Percentiles rank a stretch among this genome's conserved stretches.
These are phyloP conservation scores for Penicillium vulpinum DNA, from an alignment of 2,329 filamentous ascomycete genomes.

Conservation along the genomic window DNA sequence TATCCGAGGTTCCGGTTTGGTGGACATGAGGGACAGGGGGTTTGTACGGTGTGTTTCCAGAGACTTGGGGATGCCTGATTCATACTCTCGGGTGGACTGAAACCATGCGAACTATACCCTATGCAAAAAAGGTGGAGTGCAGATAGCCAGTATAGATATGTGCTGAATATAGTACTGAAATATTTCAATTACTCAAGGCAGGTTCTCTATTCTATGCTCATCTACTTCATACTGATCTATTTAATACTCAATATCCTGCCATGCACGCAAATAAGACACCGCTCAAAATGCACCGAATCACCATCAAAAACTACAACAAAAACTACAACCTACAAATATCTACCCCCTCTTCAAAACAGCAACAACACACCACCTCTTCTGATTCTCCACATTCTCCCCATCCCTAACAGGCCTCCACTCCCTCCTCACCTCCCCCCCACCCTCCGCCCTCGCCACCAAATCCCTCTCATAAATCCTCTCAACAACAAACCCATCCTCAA, in stretches of 20 bases:
- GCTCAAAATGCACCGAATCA: neutral
- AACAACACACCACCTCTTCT: conserved; percentile 60
- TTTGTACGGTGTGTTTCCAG: conserved; percentile 81
- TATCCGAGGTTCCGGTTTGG: conserved; percentile 90
- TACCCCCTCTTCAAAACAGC: conserved; percentile 41
- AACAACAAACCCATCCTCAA: conserved; percentile 48
- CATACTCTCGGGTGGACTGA: neutral
- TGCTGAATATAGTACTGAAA: neutral
- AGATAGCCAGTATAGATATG: neutral
- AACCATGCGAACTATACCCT: neutral
- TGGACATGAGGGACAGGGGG: conserved; percentile 81
- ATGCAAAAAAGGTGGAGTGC: neutral
- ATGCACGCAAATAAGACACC: neutral
- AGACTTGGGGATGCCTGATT: conserved; percentile 38
- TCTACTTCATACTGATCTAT: neutral
- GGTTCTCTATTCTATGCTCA: neutral
- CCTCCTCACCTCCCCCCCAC: conserved; percentile 46
- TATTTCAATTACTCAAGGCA: neutral
- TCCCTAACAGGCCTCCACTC: conserved; percentile 49
- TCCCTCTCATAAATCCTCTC: conserved; percentile 59
- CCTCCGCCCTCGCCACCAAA: conserved; percentile 40
- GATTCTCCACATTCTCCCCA: conserved; percentile 50
- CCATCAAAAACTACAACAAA: neutral
- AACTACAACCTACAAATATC: conserved; percentile 5
- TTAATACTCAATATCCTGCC: neutral